Evolutionary conservation across 192 early-diverging fungal genomes (phyloP).

Genomic region (Phlyctochytrium arcticum): DNA sequence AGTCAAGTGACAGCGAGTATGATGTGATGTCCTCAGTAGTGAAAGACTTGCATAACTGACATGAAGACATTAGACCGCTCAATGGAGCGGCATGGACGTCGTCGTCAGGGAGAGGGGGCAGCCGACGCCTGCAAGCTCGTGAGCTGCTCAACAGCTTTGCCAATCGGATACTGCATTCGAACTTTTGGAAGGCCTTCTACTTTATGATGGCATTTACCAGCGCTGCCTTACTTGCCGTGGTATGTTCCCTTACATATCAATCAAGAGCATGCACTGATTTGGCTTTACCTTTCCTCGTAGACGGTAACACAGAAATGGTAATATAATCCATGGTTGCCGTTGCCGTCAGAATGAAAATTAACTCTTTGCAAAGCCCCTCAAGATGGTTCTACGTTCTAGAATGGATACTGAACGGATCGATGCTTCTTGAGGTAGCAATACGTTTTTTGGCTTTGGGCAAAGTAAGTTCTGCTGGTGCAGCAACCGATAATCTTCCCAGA

Average conservation of each 20-base stretch:
- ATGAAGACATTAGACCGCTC: background rate
- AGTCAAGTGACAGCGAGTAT: background rate
- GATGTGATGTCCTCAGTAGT: background rate
- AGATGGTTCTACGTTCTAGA: conserved; percentile 15
- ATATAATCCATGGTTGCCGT: too few relatives aligned
- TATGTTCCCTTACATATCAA: background rate
- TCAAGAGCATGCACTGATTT: background rate
- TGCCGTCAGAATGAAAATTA: background rate
- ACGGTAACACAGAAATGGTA: background rate
- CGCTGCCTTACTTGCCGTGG: background rate
- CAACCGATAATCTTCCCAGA: background rate
- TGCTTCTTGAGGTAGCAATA: conserved; percentile 14
- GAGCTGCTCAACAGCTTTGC: conserved; percentile 1
- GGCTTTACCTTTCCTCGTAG: background rate
- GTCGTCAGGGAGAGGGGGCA: too few relatives aligned
- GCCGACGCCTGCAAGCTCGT: background rate
- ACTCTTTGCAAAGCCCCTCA: background rate
- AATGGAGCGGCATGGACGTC: too few relatives aligned
- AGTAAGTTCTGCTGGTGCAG: background rate
- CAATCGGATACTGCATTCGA: conserved; percentile 14
- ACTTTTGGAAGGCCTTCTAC: conserved; percentile 14
- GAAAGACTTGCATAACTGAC: background rate
- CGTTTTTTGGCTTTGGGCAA: conserved; percentile 18
- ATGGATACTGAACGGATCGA: conserved; percentile 4
- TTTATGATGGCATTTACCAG: background rate